Conservation (phyloP, 2,329 filamentous ascomycete genomes). For the Stagonosporopsis chrysanthemi region DNA sequence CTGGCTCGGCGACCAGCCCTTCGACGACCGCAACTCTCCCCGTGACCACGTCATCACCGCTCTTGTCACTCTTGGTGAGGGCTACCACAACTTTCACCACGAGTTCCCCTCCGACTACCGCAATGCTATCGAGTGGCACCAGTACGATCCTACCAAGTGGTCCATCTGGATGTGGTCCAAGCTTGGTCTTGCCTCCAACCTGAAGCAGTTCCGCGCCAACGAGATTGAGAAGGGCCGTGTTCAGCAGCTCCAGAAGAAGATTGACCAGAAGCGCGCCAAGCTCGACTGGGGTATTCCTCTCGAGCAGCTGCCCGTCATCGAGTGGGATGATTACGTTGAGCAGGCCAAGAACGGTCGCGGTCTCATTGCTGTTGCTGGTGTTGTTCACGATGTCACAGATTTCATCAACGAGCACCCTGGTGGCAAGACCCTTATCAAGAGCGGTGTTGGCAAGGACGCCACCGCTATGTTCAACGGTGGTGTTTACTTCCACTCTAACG, state of each 20-base stretch:
- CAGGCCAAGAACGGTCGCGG: slow-evolving; percentile 53
- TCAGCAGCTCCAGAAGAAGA: slow-evolving; percentile 56
- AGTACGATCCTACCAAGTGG: slow-evolving; percentile 57
- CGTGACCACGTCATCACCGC: slow-evolving; percentile 54
- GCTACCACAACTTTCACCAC: slow-evolving; percentile 57
- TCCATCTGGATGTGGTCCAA: slow-evolving; percentile 54
- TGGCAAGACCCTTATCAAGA: slow-evolving; percentile 53
- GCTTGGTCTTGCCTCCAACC: slow-evolving; percentile 53
- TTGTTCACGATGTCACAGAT: slow-evolving; percentile 53
- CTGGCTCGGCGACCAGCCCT: slow-evolving; percentile 59
- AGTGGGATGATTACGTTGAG: slow-evolving; percentile 55
- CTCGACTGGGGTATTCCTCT: slow-evolving; percentile 55
- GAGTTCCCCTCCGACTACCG: slow-evolving; percentile 56
- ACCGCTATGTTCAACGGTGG: slow-evolving; percentile 56
- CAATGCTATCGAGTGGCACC: slow-evolving; percentile 53
- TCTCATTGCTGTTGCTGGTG: slow-evolving; percentile 52
- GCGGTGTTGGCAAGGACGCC: slow-evolving; percentile 53
- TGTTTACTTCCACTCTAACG: slow-evolving; percentile 54
- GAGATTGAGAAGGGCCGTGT: slow-evolving; percentile 56
- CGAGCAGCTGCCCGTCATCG: slow-evolving; percentile 53
- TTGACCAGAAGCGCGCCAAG: slow-evolving; percentile 53
- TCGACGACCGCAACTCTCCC: slow-evolving; percentile 55
- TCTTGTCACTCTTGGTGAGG: slow-evolving; percentile 54
- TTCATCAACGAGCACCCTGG: slow-evolving; percentile 55
- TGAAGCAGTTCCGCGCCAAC: slow-evolving; percentile 56